Evolutionary conservation across 257 asterid genomes (phyloP).

Genomic region (Solanum sejunctum): DNA sequence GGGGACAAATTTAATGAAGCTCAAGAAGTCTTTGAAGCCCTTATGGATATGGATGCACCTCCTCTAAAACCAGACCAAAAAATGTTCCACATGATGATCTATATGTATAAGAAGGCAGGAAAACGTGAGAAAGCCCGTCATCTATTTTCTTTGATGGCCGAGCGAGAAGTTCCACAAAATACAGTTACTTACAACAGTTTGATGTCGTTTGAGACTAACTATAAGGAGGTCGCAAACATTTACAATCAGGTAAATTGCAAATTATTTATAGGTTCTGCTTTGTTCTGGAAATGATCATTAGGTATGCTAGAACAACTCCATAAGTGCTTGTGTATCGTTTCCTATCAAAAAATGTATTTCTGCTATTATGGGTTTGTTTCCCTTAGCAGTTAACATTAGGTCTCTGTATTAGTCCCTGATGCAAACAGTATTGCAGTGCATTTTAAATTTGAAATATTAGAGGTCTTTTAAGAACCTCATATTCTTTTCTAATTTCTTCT

Average conservation of each 20-base stretch:
- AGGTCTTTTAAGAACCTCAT: background rate
- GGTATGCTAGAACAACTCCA: background rate
- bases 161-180: conserved; percentile 49
- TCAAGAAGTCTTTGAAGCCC: conserved; percentile 68
- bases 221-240: conserved; percentile 86
- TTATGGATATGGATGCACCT: conserved; percentile 44
- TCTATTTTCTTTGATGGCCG: conserved; percentile 59
- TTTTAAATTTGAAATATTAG: background rate
- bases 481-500: background rate
- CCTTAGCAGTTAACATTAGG: background rate
- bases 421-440: background rate
- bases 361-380: background rate
- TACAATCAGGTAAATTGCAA: conserved; percentile 67
- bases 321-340: background rate
- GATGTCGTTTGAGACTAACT: conserved; percentile 86
- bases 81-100: conserved; percentile 99
- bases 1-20: conserved; percentile 79
- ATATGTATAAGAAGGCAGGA: conserved; percentile 80
- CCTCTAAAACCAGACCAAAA: conserved; percentile 90
- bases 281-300: background rate
- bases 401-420: background rate
- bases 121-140: conserved; percentile 79
- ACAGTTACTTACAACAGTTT: conserved; percentile 87
- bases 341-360: background rate
- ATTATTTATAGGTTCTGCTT: background rate